Evolutionary conservation across 1,284 basidiomycete species (phyloP), one percentile per base, ranked within the genome.

Genomic region (Cystobasidium sp.): DNA sequence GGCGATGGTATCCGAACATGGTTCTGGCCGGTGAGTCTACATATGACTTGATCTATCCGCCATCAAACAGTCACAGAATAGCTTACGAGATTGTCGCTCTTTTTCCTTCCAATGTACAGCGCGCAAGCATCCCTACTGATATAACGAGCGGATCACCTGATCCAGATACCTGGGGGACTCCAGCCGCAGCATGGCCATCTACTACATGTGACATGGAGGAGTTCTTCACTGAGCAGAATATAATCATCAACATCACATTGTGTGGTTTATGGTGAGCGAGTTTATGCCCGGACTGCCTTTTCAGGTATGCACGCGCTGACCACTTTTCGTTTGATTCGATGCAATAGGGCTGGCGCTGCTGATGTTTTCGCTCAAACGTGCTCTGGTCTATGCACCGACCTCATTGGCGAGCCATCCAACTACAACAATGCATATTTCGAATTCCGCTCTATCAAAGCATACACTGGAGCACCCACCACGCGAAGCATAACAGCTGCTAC

Each of bases 1-100:
- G 79, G 79, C 31, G 79, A 82, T 9, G 92, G 90, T 8, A 88
- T 96, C 81, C 86, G 84, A 66, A 86, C 93, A 64, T 96, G 91
- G 84, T 73, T 79, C 82, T 82, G 44, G 16, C 22, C 41, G 7
- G 66, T 68, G 16, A 43, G 66, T 68, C n/a, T 31, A 31, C 31
- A 5, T 5, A 2, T 5, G 31, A 31, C 31, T 31, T 31, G 31
- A 31, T 5, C 31, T 31, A 31, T 31, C 31, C 31, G 31, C 31
- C 31, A 31, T 31, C 31, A 31, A 5, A 31, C 31, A 31, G 5
- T 1, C 31, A 31, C 31, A 31, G 1, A 31, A 31, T 31, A 31
- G 31, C 31, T 31, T 31, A 31, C 31, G 31, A 31, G 31, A 31
- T 31, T 31, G 5, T 31, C 31, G 31, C 31, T 31, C 31, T 31